Base-by-base conservation (phyloP, 1,284 basidiomycete species). In the Volvariella volvacea region DNA sequence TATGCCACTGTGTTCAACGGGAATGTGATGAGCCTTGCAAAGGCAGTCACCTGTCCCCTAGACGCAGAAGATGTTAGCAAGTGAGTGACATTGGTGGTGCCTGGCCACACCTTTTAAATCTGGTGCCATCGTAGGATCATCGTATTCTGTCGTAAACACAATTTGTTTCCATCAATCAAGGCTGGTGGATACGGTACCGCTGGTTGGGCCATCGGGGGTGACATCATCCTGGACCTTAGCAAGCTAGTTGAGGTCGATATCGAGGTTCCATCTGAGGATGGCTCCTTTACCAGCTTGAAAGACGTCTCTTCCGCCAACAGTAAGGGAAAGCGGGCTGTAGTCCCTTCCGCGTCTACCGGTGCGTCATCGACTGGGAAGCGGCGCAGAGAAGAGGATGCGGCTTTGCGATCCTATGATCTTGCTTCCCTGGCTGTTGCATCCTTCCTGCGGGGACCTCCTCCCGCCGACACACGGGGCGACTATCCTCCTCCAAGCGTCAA, bases 181-280 rank as follows among this genome's bases (percentile, higher is more conserved):
- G 85, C 88, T 0, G 91, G 91, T 14, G 91, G 92, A 0, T 92
- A 86, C 58, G 91, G 89, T 4, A 92, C 88, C 2, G 88, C 84
- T 8, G 91, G 92, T 2, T 92, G 88, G 86, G 78, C 88, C 10
- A 78, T 93, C 43, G 81, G 80, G 25, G 91, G 90, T 33, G 85
- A 92, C 56, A 69, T 93, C 44, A 80, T 93, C 52, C 63, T 93
- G 54, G 90, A 94, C 65, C 66, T 93, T 46, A 76, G 71, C 51
- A 73, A 73, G 53, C 67, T 94, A 45, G 69, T 70, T 44, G 79
- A 80, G 39, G 71, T 84, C 43, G 77, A 78, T 38, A 81, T 87
- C 50, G 85, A 82, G 52, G 58, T 71, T 10, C 87, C 85, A 1
- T 62, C 61, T 4, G 62, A 58, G 9, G 68, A 68, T 22, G 74